Evolutionary conservation across 352 stramenopile species (phyloP), one percentile per base, ranked within the genome.

Genomic region (Elongisporangium undulatum): DNA sequence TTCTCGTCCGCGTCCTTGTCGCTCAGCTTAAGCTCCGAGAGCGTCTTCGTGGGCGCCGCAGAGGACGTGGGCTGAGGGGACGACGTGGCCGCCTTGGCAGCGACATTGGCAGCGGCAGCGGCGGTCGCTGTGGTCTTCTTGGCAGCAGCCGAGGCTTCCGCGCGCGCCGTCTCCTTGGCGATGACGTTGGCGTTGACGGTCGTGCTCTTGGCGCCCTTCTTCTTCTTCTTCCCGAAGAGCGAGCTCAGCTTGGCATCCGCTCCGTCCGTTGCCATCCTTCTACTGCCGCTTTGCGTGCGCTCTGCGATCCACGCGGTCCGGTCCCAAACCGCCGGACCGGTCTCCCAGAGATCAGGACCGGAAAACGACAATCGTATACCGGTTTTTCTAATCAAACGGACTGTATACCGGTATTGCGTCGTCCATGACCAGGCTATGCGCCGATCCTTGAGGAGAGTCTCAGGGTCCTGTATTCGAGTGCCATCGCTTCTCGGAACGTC

Each of bases 151-250:
- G 69, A 54, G 19, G 67, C 48, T 20, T 67, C 62, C 19, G 71
- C 71, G 24, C 59, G 59, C 23, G 72, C 68, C 51, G 70, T 79
- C 51, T 75, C 81, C 74, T 88, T 90, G 53, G 78, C 80, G 61
- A 89, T 89, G 49, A 84, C 77, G 56, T 89, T 93, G 39, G 83
- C 82, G 59, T 93, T 93, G 55, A 91, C 74, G 49, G 76, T 86
- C 21, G 74, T 88, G 52, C 72, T 84, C 71, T 89, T 90, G 38
- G 77, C 80, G 54, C 63, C 69, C 56, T 90, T 93, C 77, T 93
- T 93, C 71, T 87, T 89, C 76, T 90, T 91, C 69, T 85, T 85
- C 59, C 67, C 71, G 64, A 93, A 93, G 56, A 93, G 68, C 60
- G 80, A 91, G 69, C 82, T 89, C 61, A 93, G 79, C 73, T 93